Base-by-base conservation (phyloP, 2,329 filamentous ascomycete genomes). In the Saccharata proteae region DNA sequence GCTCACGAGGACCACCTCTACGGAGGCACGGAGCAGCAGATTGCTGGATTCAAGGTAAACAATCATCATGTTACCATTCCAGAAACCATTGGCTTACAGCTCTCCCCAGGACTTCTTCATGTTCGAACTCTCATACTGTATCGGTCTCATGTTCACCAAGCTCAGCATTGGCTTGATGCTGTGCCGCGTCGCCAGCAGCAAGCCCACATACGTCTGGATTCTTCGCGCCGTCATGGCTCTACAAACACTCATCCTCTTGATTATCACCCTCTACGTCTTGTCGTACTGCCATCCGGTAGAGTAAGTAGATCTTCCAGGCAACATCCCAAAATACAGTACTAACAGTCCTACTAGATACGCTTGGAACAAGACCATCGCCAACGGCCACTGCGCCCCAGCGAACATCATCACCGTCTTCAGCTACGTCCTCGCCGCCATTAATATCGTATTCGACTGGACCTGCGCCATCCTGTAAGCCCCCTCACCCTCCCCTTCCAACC, bases 371-470 rank as follows among this genome's bases (percentile, higher is more conserved):
- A 30, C 10, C 29, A 8, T 16, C 11, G 10, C 23, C 12, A 16
- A 12, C 29, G 29, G 29, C 20, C 3, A 24, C 3, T 30, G 29
- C 29, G 11, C 19, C 5, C 12, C 20, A 19, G n/a, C 7, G 7
- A 23, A 23, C 4, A 30, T 23, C 20, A 17, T 30, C 14, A 30
- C 29, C n/a, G 13, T 9, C 20, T 11, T 30, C 11, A 30, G 14
- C 29, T 24, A 20, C 20, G 12, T 13, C 19, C 11, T 30, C 20
- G 14, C 51, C 2, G 47, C 51, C 2, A 43, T 54, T 24, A 55
- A 56, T 29, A 55, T 55, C 16, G 36, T 46, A 6, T 49, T 47
- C 1, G 52, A 56, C 21, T 56, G 51, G 51, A 49, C 50, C 28
- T 52, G 45, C 17, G 51, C 51, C 1, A 35, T 56, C 4, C 40